These are phyloP conservation scores for Suhomyces faveliae DNA, from an alignment of 805 yeast genomes.

Conservation along the genomic window DNA sequence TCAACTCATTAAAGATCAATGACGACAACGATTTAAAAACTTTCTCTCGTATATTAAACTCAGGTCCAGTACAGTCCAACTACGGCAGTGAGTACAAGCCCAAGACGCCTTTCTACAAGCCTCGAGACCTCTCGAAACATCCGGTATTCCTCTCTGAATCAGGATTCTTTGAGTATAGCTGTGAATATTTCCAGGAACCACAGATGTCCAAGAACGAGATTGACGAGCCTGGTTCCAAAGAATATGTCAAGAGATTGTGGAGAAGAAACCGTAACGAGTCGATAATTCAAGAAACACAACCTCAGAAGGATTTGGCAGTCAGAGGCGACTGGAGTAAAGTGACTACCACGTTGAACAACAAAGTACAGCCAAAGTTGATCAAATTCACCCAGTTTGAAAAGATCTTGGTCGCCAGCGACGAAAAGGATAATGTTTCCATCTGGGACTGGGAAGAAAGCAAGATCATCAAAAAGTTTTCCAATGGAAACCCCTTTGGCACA, in stretches of 20 bases:
- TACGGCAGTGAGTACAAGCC: conserved; percentile 52
- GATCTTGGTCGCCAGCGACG: conserved; percentile 75
- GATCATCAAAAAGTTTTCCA: conserved; percentile 68
- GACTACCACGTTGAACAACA: conserved; percentile 59
- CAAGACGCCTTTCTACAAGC: conserved; percentile 52
- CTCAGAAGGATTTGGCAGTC: conserved; percentile 79
- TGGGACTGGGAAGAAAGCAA: conserved; percentile 80
- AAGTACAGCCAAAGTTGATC: conserved; percentile 75
- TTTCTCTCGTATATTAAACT: conserved; percentile 35
- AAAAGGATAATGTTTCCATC: conserved; percentile 75
- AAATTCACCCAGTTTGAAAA: conserved; percentile 90
- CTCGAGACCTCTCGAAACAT: conserved; percentile 29
- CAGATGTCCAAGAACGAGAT: conserved; percentile 82
- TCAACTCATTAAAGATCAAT: conserved; percentile 38
- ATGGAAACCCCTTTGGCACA: conserved; percentile 84
- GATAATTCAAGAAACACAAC: conserved; percentile 85
- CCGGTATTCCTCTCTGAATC: conserved; percentile 57
- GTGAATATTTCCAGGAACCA: conserved; percentile 95
- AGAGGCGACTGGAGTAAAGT: conserved; percentile 82
- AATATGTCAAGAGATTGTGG: conserved; percentile 81
- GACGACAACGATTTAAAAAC: conserved; percentile 41
- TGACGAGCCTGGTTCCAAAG: conserved; percentile 91
- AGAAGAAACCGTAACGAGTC: conserved; percentile 84
- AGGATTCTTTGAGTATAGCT: conserved; percentile 68
- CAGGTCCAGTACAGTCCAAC: conserved; percentile 34